phyloP scores from a whole-genome alignment of 352 stramenopile genomes.

The Albugo laibachii region DNA sequence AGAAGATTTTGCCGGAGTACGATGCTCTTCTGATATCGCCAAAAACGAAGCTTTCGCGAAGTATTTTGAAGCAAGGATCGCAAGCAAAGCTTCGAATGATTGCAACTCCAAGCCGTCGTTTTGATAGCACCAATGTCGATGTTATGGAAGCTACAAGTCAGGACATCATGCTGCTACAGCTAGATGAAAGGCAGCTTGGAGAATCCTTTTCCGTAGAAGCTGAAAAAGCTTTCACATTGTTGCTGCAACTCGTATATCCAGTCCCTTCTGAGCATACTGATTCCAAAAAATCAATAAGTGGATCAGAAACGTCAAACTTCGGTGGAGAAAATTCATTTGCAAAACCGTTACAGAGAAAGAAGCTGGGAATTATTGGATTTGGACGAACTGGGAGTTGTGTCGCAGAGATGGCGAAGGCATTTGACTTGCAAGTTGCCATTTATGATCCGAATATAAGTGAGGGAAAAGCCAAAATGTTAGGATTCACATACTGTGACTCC shows the following conservation, averaged over 20 bases:
- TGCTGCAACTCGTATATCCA: slow-evolving; percentile 41
- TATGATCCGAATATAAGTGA: slow-evolving; percentile 63
- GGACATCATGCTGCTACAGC: slow-evolving; percentile 48
- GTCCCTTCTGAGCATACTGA: slow-evolving; percentile 26
- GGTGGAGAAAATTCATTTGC: slow-evolving; percentile 30
- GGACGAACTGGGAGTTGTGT: slow-evolving; percentile 49
- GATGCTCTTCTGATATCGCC: slow-evolving; percentile 44
- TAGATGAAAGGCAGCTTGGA: slow-evolving; percentile 49
- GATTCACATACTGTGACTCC: slow-evolving; percentile 29
- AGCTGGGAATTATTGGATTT: slow-evolving; percentile 35
- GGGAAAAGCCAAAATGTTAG: slow-evolving; percentile 32
- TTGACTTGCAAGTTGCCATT: slow-evolving; percentile 42
- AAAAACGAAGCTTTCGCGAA: slow-evolving; percentile 18
- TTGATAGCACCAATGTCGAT: slow-evolving; percentile 43
- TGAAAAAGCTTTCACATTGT: slow-evolving; percentile 35
- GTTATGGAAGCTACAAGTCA: slow-evolving; percentile 58
- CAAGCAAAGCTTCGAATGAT: slow-evolving; percentile 28
- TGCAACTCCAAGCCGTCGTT: slow-evolving; percentile 25
- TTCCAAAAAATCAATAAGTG: not conserved
- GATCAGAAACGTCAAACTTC: slow-evolving; percentile 26
- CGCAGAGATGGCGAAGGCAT: slow-evolving; percentile 47
- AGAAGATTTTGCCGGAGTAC: slow-evolving; percentile 18
- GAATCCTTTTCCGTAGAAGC: slow-evolving; percentile 58
- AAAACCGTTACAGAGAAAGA: slow-evolving; percentile 16
- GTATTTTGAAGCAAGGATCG: slow-evolving; percentile 20